A percentile compares a stretch with the other conserved stretches of the same genome.
Evolutionary conservation across 495 filamentous ascomycete genomes (phyloP).

Genomic region (Chlorociboria aeruginascens): DNA sequence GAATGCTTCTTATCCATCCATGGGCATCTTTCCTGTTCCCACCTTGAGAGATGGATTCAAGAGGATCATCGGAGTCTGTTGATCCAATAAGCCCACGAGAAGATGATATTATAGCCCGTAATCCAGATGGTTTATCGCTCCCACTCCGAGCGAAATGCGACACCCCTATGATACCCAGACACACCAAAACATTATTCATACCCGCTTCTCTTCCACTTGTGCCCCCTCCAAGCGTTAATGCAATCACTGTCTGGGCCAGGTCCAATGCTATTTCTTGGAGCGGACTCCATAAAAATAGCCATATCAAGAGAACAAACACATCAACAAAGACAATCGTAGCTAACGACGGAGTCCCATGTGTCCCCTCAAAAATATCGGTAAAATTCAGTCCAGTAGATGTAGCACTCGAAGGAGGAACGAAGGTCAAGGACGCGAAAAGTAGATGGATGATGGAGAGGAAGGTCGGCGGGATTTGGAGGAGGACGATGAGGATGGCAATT

Average conservation of each 20-base stretch:
- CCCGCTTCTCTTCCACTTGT: constrained; percentile 63
- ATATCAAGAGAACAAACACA: constrained; percentile 65
- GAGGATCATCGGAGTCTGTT: constrained; percentile 27
- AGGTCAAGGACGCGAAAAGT: constrained; percentile 86
- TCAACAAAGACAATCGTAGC: constrained; percentile 76
- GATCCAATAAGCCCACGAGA: constrained; percentile 13
- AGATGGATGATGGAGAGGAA: constrained; percentile 84
- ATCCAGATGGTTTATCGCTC: constrained; percentile 43
- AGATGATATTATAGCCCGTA: constrained; percentile 21
- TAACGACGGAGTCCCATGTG: constrained; percentile 60
- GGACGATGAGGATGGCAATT: constrained; percentile 93
- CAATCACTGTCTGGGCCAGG: constrained; percentile 92
- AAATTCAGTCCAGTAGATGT: constrained; percentile 37
- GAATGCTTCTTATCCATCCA: constrained; percentile 43
- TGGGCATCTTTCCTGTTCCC: constrained; percentile 37
- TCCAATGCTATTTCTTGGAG: constrained; percentile 84
- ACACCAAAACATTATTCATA: constrained; percentile 61
- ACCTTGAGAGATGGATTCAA: constrained; percentile 27
- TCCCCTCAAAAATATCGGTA: constrained; percentile 62
- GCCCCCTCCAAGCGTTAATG: constrained; percentile 82
- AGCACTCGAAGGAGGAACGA: constrained; percentile 66
- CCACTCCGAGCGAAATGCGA: constrained; percentile 36
- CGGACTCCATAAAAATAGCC: constrained; percentile 83
- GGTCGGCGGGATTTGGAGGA: constrained; percentile 90
- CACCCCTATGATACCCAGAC: constrained; percentile 64